Base-by-base conservation (phyloP, 2,329 filamentous ascomycete genomes). In the Chrysoporthe puriensis region DNA sequence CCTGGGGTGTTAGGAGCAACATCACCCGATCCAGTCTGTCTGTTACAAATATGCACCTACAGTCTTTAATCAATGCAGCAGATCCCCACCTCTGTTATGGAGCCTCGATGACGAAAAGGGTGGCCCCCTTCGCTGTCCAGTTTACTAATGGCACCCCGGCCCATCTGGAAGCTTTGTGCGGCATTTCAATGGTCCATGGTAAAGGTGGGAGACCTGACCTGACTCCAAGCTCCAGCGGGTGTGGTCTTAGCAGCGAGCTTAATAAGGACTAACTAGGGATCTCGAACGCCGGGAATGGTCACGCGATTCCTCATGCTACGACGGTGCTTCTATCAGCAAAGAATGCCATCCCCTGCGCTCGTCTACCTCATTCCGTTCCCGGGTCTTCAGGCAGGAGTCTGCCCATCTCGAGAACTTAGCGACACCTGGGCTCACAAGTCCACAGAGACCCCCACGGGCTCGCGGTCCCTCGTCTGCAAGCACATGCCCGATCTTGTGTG, bases 61-160 rank as follows among this genome's bases (percentile, higher is more conserved):
- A 40, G 34, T 34, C 16, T 18, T 21, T 32, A n/a, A n/a, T n/a
- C 54, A 57, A 57, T 34, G 54, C 34, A 57, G 32, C 14, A n/a
- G 18, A 40, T 57, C 34, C 34, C 34, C 54, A 40, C 34, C 54
- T 56, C 4, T 57, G 14, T 40, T 57, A 36, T 40, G 54, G 54
- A 57, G 54, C 54, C 54, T 36, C 32, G 44, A 57, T 57, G 54
- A 57, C 54, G 54, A 57, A 57, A 57, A 36, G 16, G 54, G 32
- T 18, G 54, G 32, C 2, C 18, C 34, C 9, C 54, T 57, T 21
- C 9, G 54, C 54, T 36, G 16, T 40, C n/a, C n/a, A 18, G 32
- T 6, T 57, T 57, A 57, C 54, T 40, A 40, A 57, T 36, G 34
- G 34, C 54, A 57, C 40, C 34, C 54, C 40, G 34, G 54, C 50